Conservation (phyloP, 768 basidiomycete species). For the Kwoniella mangroviensis region DNA sequence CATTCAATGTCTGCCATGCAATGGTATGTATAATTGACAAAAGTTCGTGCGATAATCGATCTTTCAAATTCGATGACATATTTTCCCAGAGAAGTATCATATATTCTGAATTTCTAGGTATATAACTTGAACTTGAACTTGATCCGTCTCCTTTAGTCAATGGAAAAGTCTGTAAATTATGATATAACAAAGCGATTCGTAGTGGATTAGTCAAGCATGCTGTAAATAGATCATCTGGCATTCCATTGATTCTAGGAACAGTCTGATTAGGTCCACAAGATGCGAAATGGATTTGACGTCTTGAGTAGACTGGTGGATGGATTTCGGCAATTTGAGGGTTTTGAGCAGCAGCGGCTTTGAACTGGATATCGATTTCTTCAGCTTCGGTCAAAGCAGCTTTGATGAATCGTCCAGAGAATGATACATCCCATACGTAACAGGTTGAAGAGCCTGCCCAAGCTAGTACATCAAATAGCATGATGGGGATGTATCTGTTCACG, state of each 20-base stretch:
- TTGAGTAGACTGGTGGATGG: conserved; percentile 45
- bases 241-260: conserved; percentile 37
- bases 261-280: conserved; percentile 43
- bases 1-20: conserved; percentile 46
- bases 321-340: conserved; percentile 37
- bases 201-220: conserved; percentile 44
- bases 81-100: conserved; percentile 39
- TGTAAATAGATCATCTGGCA: conserved; percentile 52
- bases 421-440: conserved; percentile 52
- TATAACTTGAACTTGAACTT: conserved; percentile 17
- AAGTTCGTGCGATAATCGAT: conserved; percentile 40
- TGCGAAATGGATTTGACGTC: conserved; percentile 50
- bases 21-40: conserved; percentile 47
- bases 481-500: conserved; percentile 48
- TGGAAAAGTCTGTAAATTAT: conserved; percentile 48
- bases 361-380: conserved; percentile 51
- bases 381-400: conserved; percentile 42
- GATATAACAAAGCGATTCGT: conserved; percentile 38
- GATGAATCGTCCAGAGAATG: conserved; percentile 48
- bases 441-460: conserved; percentile 50
- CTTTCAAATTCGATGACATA: conserved; percentile 33
- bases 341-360: conserved; percentile 32
- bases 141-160: conserved; percentile 32
- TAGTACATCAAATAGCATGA: conserved; percentile 49
- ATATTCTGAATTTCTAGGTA: conserved; percentile 26